phyloP scores from a whole-genome alignment of 345 rosid species.

The Nasturtium officinale region DNA sequence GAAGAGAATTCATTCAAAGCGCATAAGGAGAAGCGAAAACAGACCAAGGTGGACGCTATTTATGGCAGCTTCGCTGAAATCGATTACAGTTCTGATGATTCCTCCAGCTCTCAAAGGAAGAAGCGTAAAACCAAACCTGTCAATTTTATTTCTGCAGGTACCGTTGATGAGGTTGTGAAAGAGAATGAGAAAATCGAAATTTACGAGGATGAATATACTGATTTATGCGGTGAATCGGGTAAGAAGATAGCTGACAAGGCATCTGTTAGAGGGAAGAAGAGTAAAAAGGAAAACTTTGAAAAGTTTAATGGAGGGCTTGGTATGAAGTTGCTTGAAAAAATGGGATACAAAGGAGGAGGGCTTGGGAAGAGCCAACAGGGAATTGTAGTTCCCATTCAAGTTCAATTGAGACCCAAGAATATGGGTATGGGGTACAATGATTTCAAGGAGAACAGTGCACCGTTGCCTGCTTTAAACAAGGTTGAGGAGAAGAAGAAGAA shows the following conservation, averaged over 20 bases:
- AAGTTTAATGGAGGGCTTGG: slow-evolving; percentile 75
- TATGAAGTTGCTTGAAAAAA: slow-evolving; percentile 73
- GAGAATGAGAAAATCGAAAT: slow-evolving; percentile 1
- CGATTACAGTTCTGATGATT: slow-evolving; percentile 54
- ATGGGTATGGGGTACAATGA: slow-evolving; percentile 91
- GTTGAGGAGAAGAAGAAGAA: slow-evolving; percentile 59
- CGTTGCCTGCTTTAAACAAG: slow-evolving; percentile 46
- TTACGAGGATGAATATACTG: slow-evolving; percentile 41
- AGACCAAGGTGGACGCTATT: slow-evolving; percentile 60
- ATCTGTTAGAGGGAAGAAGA: slow-evolving; percentile 55
- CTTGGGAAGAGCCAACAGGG: slow-evolving; percentile 84
- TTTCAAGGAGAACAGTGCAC: slow-evolving; percentile 58
- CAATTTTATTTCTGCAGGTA: slow-evolving; percentile 40
- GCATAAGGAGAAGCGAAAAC: slow-evolving; percentile 57
- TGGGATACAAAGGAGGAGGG: slow-evolving; percentile 92
- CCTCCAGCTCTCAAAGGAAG: slow-evolving; percentile 46
- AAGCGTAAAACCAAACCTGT: slow-evolving; percentile 58
- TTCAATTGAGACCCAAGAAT: slow-evolving; percentile 80
- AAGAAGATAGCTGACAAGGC: slow-evolving; percentile 73
- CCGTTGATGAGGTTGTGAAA: slow-evolving; percentile 48
- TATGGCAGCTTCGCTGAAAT: slow-evolving; percentile 59
- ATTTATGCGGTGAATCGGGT: slow-evolving; percentile 64
- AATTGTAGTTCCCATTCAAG: slow-evolving; percentile 75
- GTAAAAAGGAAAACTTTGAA: slow-evolving; percentile 69
- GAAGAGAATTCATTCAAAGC: slow-evolving; percentile 59